Conservation (phyloP, 1,139 yeast genomes). For the Yamadazyma blattariae region DNA sequence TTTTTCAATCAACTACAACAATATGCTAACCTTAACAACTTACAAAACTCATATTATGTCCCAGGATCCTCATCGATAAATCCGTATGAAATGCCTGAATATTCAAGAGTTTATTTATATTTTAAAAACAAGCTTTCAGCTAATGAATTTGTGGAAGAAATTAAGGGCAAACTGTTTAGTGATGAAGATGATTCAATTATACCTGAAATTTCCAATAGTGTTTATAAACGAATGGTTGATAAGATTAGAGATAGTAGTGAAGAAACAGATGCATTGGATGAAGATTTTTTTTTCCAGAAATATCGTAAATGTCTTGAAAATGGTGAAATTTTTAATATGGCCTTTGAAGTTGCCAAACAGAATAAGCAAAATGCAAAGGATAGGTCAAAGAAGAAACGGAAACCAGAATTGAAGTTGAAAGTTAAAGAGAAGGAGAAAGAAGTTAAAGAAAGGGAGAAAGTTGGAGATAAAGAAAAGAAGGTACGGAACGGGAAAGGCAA, state of each 20-base stretch:
- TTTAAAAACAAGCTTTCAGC: conserved; percentile 15
- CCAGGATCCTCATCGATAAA: conserved; percentile 16
- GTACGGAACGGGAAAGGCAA: too few relatives aligned
- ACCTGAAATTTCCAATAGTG: conserved; percentile 10
- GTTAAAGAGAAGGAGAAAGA: background rate
- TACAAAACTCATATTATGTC: conserved; percentile 16
- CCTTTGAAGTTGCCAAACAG: conserved; percentile 1
- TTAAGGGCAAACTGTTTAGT: conserved; percentile 20
- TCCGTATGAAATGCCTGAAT: conserved; percentile 24
- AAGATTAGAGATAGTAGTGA: background rate
- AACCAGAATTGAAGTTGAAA: too few relatives aligned
- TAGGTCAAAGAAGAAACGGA: background rate
- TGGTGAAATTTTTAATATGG: conserved; percentile 1
- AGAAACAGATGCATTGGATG: conserved; percentile 2
- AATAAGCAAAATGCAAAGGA: background rate
- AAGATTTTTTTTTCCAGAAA: conserved; percentile 2
- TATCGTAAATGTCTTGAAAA: background rate
- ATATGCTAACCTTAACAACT: conserved; percentile 5
- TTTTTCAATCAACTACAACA: conserved; percentile 13
- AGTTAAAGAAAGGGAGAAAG: background rate
- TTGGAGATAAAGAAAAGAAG: background rate
- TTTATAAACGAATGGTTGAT: conserved; percentile 10
- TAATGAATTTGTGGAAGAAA: conserved; percentile 14
- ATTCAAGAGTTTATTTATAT: conserved; percentile 25
- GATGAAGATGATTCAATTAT: conserved; percentile 14